phyloP scores from a whole-genome alignment of 208 protist species.

The Leishmania tropica region DNA sequence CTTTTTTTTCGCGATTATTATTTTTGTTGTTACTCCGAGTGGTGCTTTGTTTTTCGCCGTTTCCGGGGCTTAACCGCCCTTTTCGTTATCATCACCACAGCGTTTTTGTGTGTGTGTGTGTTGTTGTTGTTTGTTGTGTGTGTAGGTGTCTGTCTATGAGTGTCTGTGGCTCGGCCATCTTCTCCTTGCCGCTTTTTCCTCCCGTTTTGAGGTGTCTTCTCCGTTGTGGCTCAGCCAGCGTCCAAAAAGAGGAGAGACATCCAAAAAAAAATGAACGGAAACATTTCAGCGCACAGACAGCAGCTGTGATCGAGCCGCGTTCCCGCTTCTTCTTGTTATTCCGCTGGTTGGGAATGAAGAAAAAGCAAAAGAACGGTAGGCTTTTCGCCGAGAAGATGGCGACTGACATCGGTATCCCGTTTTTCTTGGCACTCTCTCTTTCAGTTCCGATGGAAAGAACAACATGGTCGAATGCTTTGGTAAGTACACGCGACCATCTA shows the following conservation, averaged over 20 bases:
- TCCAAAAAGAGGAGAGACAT: neutral
- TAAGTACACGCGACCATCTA: neutral
- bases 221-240: neutral
- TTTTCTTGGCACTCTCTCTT: neutral
- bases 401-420: neutral
- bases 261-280: neutral
- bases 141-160: no score
- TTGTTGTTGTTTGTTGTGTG: no score
- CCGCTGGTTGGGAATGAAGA: neutral
- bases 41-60: neutral
- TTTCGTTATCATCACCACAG: neutral
- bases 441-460: neutral
- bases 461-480: neutral
- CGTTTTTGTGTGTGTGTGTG: neutral
- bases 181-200: neutral
- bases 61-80: neutral
- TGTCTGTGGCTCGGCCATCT: no score
- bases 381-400: neutral
- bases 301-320: neutral
- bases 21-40: neutral
- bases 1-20: neutral
- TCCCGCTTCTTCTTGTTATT: neutral
- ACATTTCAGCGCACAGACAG: neutral
- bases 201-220: neutral
- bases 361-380: neutral